These are phyloP conservation scores for Micractinium conductrix DNA, from an alignment of 139 green algal genomes.

Conservation along the genomic window DNA sequence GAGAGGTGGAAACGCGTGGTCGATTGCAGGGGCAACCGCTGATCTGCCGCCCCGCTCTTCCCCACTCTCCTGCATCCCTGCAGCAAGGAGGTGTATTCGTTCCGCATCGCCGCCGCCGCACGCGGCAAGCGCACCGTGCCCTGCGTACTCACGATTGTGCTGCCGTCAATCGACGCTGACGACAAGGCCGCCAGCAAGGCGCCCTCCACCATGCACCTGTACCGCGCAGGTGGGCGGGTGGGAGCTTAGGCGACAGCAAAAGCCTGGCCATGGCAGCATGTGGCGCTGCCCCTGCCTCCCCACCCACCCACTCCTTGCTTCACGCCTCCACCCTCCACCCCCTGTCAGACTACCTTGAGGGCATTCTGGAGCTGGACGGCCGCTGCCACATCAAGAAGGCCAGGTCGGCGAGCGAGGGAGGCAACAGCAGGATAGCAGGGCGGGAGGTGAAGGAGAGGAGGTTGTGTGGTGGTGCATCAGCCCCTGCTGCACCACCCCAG, in stretches of 20 bases:
- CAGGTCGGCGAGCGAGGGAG: no score
- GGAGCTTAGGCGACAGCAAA: no score
- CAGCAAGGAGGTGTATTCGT: neutral
- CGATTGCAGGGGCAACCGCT: neutral
- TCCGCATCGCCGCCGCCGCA: neutral
- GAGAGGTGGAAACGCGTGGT: neutral
- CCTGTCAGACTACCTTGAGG: constrained; percentile 13
- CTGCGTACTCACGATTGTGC: neutral
- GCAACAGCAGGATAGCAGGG: no score
- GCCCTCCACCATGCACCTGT: neutral
- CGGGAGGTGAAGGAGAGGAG: no score
- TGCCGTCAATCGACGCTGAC: neutral
- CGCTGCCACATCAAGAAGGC: neutral
- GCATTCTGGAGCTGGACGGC: constrained; percentile 7
- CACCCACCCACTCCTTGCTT: no score
- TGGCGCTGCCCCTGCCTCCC: neutral
- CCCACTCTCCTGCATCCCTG: neutral
- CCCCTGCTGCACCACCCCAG: no score
- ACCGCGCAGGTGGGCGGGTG: constrained; percentile 6
- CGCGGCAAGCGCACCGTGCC: constrained; percentile 18
- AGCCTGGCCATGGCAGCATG: no score
- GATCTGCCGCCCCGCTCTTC: neutral
- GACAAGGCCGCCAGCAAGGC: neutral
- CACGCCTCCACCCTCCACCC: neutral
- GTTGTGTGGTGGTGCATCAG: no score